These are phyloP conservation scores for Arachis stenosperma DNA, from an alignment of 306 rosid species.

Conservation along the genomic window DNA sequence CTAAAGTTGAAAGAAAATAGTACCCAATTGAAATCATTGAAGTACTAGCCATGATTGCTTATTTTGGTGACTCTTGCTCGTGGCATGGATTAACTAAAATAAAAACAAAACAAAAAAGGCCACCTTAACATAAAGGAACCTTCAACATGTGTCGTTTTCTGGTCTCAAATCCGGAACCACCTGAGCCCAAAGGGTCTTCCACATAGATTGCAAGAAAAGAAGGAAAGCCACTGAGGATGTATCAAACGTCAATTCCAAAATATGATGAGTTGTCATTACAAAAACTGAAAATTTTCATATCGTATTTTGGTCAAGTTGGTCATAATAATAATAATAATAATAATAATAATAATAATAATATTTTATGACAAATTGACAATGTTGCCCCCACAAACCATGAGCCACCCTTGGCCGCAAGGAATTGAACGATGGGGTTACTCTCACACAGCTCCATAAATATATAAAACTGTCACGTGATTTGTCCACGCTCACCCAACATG, in stretches of 20 bases:
- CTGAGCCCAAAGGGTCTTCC: conserved; percentile 27
- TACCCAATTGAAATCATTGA: neutral
- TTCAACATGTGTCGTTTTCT: too few species aligned
- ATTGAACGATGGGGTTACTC: conserved; percentile 12
- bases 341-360: neutral
- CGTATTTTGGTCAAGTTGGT: conserved; percentile 27
- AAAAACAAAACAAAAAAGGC: too few species aligned
- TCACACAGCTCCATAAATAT: neutral
- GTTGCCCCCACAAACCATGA: conserved; percentile 19
- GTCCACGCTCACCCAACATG: conserved; percentile 40
- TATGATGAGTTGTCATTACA: conserved; percentile 14
- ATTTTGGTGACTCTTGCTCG: too few species aligned
- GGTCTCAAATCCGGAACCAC: neutral
- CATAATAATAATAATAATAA: neutral
- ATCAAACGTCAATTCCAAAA: conserved; percentile 30
- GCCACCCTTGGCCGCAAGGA: conserved; percentile 28
- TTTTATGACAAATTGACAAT: too few species aligned
- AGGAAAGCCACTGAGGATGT: conserved; percentile 30
- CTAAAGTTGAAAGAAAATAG: neutral
- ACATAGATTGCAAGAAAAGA: neutral
- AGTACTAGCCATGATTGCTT: too few species aligned
- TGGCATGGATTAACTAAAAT: too few species aligned
- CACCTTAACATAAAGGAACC: too few species aligned
- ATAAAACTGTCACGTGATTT: conserved; percentile 43
- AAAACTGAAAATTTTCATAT: neutral